Conservation (phyloP, 495 filamentous ascomycete genomes). For the Aspergillus wentii region DNA sequence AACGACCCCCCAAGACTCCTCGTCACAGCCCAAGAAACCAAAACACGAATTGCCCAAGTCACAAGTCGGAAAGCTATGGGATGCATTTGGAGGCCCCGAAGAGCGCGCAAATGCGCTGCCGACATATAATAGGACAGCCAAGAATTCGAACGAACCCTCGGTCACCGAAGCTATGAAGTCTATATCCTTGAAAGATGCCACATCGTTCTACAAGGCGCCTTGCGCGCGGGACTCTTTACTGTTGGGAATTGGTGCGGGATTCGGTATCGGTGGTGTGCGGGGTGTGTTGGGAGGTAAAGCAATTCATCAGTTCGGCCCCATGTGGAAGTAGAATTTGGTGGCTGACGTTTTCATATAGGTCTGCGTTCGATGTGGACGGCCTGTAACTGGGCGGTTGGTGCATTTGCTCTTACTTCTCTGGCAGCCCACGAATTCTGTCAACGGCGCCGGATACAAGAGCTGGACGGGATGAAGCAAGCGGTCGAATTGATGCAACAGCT, state of each 20-base stretch:
- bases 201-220: conserved; percentile 70
- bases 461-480: conserved; percentile 70
- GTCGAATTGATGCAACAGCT: conserved; percentile 75
- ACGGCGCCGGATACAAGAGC: conserved; percentile 61
- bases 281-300: conserved; percentile 68
- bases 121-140: conserved; percentile 42
- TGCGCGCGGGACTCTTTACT: conserved; percentile 80
- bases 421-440: conserved; percentile 79
- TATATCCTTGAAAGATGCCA: conserved; percentile 64
- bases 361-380: conserved; percentile 46
- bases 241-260: conserved; percentile 73
- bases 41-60: conserved; percentile 40
- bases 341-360: conserved; percentile 25
- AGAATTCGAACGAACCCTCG: conserved; percentile 38
- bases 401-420: conserved; percentile 59
- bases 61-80: conserved; percentile 48
- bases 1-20: conserved; percentile 12
- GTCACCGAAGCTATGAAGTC: conserved; percentile 61
- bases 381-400: conserved; percentile 80
- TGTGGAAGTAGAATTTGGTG: neutral
- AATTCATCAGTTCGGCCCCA: too few species aligned
- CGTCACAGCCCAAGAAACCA: conserved; percentile 23
- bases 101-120: conserved; percentile 46
- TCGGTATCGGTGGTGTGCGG: conserved; percentile 65
- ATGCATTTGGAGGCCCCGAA: conserved; percentile 46